Conservation (phyloP, 352 stramenopile species). For the Phytophthora uliginosa region DNA sequence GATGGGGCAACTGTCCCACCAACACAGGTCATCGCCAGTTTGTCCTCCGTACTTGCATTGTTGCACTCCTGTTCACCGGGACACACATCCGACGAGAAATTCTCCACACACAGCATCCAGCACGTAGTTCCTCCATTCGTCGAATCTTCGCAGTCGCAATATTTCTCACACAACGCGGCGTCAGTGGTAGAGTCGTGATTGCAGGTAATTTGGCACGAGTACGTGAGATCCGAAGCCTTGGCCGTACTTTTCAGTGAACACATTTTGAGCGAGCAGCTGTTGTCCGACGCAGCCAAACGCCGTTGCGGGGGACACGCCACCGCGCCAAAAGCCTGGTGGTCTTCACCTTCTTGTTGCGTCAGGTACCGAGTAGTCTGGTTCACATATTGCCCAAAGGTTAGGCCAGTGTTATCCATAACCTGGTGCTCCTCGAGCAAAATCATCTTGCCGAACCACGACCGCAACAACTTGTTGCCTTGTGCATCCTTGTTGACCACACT, state of each 20-base stretch:
- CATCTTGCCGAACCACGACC: conserved; percentile 81
- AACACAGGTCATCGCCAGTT: conserved; percentile 58
- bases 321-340: conserved; percentile 46
- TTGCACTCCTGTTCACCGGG: conserved; percentile 62
- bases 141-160: conserved; percentile 53
- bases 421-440: conserved; percentile 54
- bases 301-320: conserved; percentile 59
- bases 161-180: conserved; percentile 43
- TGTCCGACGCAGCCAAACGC: conserved; percentile 58
- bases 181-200: conserved; percentile 57
- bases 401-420: conserved; percentile 65
- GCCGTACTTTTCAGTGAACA: conserved; percentile 49
- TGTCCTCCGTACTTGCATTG: conserved; percentile 39
- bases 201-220: conserved; percentile 68
- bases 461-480: conserved; percentile 54
- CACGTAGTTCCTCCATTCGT: conserved; percentile 45
- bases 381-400: conserved; percentile 64
- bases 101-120: conserved; percentile 74
- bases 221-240: conserved; percentile 34
- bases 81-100: conserved; percentile 53
- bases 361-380: conserved; percentile 67
- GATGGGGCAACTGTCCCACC: conserved; percentile 37
- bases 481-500: conserved; percentile 40
- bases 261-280: conserved; percentile 54
- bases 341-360: conserved; percentile 42